A percentile compares a stretch with the other conserved stretches of the same genome.
Conservation (phyloP, 495 filamentous ascomycete species). For the Penicillium tannophilum region DNA sequence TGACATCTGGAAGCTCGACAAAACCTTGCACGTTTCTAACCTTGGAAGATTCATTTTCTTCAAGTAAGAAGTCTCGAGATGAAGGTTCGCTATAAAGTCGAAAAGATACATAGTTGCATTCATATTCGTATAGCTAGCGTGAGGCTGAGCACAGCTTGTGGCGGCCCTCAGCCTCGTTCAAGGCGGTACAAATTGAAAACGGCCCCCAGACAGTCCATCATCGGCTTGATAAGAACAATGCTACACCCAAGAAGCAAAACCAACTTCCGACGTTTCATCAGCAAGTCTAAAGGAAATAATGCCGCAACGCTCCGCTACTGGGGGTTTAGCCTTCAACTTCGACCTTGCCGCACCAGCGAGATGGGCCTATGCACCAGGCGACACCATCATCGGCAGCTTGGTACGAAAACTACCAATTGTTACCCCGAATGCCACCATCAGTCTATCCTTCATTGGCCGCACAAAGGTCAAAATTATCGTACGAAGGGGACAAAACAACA, state of each 20-base stretch:
- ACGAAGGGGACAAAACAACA: neutral
- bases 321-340: constrained; percentile 10
- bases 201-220: neutral
- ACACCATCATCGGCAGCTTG: constrained; percentile 22
- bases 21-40: too few relatives aligned
- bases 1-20: too few relatives aligned
- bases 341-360: constrained; percentile 16
- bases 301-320: neutral
- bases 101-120: too few relatives aligned
- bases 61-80: too few relatives aligned
- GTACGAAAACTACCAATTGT: constrained; percentile 14
- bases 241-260: neutral
- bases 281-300: neutral
- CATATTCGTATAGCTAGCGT: too few relatives aligned
- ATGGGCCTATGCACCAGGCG: constrained; percentile 18
- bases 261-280: neutral
- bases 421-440: constrained; percentile 17
- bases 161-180: neutral
- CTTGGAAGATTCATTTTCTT: too few relatives aligned
- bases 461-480: constrained; percentile 7
- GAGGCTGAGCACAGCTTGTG: too few relatives aligned
- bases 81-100: too few relatives aligned
- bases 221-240: neutral
- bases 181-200: neutral
- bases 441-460: constrained; percentile 9